Percentiles rank a stretch among this genome's conserved stretches.
Conservation (phyloP, 108 stramenopile species). For the Parietichytrium sp. region DNA sequence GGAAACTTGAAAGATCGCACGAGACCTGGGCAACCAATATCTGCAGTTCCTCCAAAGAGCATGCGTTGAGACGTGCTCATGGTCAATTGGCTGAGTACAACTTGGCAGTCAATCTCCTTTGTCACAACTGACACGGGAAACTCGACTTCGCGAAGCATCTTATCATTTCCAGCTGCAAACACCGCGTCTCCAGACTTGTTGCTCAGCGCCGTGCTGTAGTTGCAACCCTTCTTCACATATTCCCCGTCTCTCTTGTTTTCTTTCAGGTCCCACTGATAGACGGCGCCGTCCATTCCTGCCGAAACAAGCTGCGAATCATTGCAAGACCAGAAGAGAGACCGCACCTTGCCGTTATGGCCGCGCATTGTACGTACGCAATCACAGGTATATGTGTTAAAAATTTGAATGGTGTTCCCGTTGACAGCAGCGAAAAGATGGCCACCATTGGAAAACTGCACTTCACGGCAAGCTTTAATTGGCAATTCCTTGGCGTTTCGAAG, state of each 20-base stretch:
- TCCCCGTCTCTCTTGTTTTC: slow-evolving; percentile 58
- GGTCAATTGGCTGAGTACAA: slow-evolving; percentile 50
- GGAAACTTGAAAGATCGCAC: slow-evolving; percentile 62
- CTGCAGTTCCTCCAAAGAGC: slow-evolving; percentile 61
- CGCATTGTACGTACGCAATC: slow-evolving; percentile 49
- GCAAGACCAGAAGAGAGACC: slow-evolving; percentile 53
- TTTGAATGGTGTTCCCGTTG: slow-evolving; percentile 49
- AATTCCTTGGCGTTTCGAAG: slow-evolving; percentile 52
- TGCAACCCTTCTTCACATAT: slow-evolving; percentile 63
- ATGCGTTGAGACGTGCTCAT: slow-evolving; percentile 52
- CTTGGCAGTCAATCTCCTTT: slow-evolving; percentile 53
- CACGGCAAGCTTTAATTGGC: slow-evolving; percentile 50
- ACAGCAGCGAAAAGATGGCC: slow-evolving; percentile 63
- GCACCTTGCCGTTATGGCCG: slow-evolving; percentile 62
- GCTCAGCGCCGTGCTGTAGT: slow-evolving; percentile 54
- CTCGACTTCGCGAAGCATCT: slow-evolving; percentile 58
- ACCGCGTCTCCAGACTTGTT: slow-evolving; percentile 47
- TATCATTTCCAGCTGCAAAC: slow-evolving; percentile 59
- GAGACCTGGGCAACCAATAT: slow-evolving; percentile 53
- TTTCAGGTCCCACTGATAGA: slow-evolving; percentile 58
- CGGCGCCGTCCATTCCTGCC: slow-evolving; percentile 56
- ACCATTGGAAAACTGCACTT: slow-evolving; percentile 55
- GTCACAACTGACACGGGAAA: slow-evolving; percentile 50
- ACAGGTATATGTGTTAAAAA: slow-evolving; percentile 61
- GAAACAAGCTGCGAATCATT: slow-evolving; percentile 57